These are phyloP conservation scores for Mollisia scopiformis DNA, from an alignment of 2,329 filamentous ascomycete genomes.

Conservation along the genomic window DNA sequence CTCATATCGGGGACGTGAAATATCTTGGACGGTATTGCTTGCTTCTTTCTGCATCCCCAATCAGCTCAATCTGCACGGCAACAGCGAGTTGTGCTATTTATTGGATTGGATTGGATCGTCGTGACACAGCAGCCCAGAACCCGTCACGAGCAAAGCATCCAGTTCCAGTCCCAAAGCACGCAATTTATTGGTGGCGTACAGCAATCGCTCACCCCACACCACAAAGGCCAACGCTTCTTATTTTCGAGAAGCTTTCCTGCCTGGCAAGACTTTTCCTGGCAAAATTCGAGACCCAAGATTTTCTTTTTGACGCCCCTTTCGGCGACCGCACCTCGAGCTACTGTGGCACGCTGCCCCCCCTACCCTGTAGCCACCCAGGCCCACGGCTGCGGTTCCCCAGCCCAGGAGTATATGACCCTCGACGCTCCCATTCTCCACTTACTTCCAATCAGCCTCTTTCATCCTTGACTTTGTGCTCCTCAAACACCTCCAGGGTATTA, in stretches of 20 bases:
- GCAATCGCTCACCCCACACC: constrained; percentile 3
- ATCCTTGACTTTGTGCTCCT: neutral
- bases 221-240: neutral
- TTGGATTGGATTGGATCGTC: neutral
- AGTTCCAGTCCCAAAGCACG: constrained; percentile 22
- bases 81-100: neutral
- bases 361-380: constrained; percentile 5
- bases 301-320: constrained; percentile 4
- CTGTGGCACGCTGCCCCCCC: constrained; percentile 1
- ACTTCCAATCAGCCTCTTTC: constrained; percentile 11
- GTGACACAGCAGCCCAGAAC: neutral
- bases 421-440: constrained; percentile 5
- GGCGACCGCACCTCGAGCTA: neutral
- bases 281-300: neutral
- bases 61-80: neutral
- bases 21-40: neutral
- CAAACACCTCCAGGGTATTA: neutral
- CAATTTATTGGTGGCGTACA: constrained; percentile 31
- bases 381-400: constrained; percentile 22
- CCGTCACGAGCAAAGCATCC: neutral
- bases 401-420: constrained; percentile 23
- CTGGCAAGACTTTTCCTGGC: neutral
- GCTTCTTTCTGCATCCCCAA: neutral
- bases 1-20: neutral
- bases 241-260: neutral